A percentile compares a stretch with the other conserved stretches of the same genome.
Conservation (phyloP, 345 rosid genomes). For the Reutealis trisperma region DNA sequence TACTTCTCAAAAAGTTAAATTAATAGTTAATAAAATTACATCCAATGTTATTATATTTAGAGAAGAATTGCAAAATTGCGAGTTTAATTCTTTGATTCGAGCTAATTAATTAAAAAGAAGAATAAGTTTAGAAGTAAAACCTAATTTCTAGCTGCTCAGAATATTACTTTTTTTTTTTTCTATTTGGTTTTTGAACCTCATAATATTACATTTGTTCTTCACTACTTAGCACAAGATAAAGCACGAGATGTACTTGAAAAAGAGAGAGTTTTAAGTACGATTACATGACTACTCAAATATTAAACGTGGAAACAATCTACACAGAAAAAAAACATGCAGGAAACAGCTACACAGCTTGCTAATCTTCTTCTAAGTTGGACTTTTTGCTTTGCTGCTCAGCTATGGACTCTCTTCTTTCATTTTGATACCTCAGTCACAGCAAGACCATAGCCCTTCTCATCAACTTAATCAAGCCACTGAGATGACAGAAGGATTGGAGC, state of each 20-base stretch:
- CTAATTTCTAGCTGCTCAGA: too few relatives aligned
- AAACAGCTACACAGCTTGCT: conserved; percentile 8
- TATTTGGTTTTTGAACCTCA: neutral
- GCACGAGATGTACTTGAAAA: conserved; percentile 21
- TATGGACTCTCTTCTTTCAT: neutral
- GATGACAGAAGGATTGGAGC: conserved; percentile 41
- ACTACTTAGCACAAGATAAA: conserved; percentile 15
- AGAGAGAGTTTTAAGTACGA: conserved; percentile 4
- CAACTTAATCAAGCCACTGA: conserved; percentile 39
- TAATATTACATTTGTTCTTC: conserved; percentile 8
- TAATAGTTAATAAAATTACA: too few relatives aligned
- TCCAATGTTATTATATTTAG: too few relatives aligned
- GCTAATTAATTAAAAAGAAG: too few relatives aligned
- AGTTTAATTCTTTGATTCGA: too few relatives aligned
- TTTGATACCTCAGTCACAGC: neutral
- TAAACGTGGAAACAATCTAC: conserved; percentile 18
- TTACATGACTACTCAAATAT: conserved; percentile 26
- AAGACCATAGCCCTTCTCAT: neutral
- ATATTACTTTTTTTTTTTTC: too few relatives aligned
- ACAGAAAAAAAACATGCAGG: neutral
- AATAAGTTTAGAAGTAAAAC: too few relatives aligned
- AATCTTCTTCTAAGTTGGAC: conserved; percentile 25
- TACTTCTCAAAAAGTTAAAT: too few relatives aligned
- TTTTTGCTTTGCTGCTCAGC: neutral
- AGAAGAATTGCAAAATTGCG: too few relatives aligned